Base-by-base conservation (phyloP, 345 rosid species). In the Lepidium didymum region DNA sequence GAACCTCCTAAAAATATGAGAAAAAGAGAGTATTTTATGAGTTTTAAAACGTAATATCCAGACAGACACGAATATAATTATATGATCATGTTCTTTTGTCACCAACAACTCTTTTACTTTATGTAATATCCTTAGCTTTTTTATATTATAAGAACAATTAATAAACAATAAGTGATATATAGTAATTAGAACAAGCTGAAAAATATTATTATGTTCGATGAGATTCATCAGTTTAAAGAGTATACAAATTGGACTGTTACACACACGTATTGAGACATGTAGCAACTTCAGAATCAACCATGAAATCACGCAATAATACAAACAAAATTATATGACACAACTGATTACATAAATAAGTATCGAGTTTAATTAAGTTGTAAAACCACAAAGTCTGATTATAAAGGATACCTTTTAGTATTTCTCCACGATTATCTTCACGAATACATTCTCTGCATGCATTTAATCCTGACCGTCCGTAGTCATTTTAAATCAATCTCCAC, bases 1-100 rank as follows among this genome's bases (percentile, higher is more conserved):
- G 62, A 74, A 59, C 42, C 68, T 74, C 77, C 56, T 58, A 50
- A 42, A 66, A 66, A 42, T 73, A 74, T 67, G 77, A 59, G 68
- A 66, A 58, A 67, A 57, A 44, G 4, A 27, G 6, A 3, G 2
- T 47, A 56, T 41, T 51, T 7, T 65, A 27, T 19, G 62, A 49
- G 23, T 33, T 50, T 57, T 41, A 58, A 50, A 65, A 15, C 43
- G 38, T 57, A 57, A 55, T 47, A 67, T 67, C 62, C 56, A 74
- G 62, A 53, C 62, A 66, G 56, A 51, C 34, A 34, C 61, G 10
- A 40, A 58, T 27, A 27, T 27, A 27, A 33, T 58, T 41, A 14
- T 58, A 42, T 66, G 62, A 56, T 65, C 62, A 38, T 21, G 12
- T 58, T 73, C 55, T 38, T 73, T 56, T 31, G 66, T 47, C 71